Percentiles rank a stretch among this genome's conserved stretches.
Evolutionary conservation across 2,329 filamentous ascomycete species (phyloP).

Genomic region (Pleomassaria siparia): DNA sequence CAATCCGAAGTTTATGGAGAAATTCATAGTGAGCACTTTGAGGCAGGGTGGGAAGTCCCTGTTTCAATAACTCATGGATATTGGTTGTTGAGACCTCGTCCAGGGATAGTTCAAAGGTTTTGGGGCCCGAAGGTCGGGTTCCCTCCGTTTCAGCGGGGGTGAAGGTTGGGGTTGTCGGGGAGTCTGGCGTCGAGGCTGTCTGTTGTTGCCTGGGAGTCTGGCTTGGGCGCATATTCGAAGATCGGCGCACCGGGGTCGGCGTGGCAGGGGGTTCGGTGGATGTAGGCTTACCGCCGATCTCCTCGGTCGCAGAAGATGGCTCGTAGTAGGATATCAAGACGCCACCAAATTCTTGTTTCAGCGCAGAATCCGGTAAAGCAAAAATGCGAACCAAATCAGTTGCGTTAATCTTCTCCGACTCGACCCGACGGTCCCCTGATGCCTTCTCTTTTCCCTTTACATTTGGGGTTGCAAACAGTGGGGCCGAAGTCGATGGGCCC

Average conservation of each 20-base stretch:
- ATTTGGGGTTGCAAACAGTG: constrained; percentile 57
- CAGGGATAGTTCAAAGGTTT: constrained; percentile 62
- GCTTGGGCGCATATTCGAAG: constrained; percentile 52
- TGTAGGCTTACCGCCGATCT: constrained; percentile 18
- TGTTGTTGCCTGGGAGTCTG: constrained; percentile 56
- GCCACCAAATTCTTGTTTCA: constrained; percentile 79
- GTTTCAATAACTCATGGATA: constrained; percentile 46
- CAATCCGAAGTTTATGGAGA: constrained; percentile 77
- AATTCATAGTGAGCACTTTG: constrained; percentile 77
- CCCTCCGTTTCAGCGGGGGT: constrained; percentile 35
- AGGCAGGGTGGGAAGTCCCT: constrained; percentile 63
- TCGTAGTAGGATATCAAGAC: constrained; percentile 80
- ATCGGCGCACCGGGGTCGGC: constrained; percentile 74
- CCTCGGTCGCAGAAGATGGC: constrained; percentile 36
- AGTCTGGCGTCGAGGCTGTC: constrained; percentile 48
- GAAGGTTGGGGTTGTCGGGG: constrained; percentile 51
- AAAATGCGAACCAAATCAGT: constrained; percentile 77
- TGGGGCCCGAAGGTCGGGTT: constrained; percentile 33
- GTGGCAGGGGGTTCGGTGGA: constrained; percentile 59
- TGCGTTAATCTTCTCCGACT: constrained; percentile 38
- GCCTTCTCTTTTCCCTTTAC: constrained; percentile 77
- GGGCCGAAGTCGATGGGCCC: constrained; percentile 52
- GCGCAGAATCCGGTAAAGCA: constrained; percentile 41
- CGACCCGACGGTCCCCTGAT: constrained; percentile 40
- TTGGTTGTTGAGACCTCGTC: constrained; percentile 48